phyloP scores from a whole-genome alignment of 192 early-diverging fungal species.

The Piromyces finnis region DNA sequence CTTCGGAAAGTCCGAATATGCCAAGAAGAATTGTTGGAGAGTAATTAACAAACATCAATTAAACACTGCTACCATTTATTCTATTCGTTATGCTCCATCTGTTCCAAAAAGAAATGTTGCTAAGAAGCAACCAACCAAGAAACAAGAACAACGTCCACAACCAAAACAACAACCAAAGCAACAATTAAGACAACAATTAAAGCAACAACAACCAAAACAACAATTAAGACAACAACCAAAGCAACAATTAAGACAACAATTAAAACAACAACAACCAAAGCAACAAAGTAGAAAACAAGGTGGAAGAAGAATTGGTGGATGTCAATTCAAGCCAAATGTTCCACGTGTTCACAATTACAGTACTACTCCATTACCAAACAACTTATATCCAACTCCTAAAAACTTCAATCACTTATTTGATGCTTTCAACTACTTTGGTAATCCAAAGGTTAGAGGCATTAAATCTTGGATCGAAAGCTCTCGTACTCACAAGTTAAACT shows the following conservation, averaged over 20 bases:
- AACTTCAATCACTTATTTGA: neutral
- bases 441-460: neutral
- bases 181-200: neutral
- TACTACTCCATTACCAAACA: neutral
- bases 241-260: neutral
- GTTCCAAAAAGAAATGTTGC: neutral
- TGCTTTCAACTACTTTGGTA: neutral
- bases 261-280: neutral
- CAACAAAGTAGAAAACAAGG: neutral
- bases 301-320: neutral
- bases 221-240: neutral
- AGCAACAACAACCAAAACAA: neutral
- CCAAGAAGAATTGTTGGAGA: neutral
- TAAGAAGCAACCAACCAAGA: too few relatives aligned
- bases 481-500: neutral
- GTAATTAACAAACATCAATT: neutral
- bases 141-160: neutral
- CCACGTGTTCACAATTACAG: neutral
- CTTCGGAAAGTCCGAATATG: neutral
- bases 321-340: neutral
- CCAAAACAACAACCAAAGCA: neutral
- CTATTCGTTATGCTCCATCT: neutral
- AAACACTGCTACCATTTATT: neutral
- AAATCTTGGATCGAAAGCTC: neutral
- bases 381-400: neutral